Evolutionary conservation across 2,329 filamentous ascomycete species (phyloP).

Genomic region (Stemphylium beticola): DNA sequence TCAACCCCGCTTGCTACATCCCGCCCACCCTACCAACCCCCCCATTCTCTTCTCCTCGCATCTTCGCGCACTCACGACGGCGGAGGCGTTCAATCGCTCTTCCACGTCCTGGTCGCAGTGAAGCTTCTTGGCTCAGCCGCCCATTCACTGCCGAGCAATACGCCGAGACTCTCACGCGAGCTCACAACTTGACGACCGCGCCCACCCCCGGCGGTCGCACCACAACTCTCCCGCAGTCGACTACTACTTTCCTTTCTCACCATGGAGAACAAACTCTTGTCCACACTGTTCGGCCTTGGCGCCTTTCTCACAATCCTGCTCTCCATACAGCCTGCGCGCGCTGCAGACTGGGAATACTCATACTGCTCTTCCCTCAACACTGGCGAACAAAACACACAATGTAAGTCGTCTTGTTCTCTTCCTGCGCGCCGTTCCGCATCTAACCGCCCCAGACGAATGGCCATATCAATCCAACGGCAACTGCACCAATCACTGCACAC

Average conservation of each 20-base stretch:
- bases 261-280: constrained; percentile 23
- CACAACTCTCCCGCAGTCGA: constrained; percentile 5
- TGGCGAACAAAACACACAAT: constrained; percentile 36
- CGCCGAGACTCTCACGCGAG: not conserved
- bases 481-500: constrained; percentile 66
- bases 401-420: constrained; percentile 37
- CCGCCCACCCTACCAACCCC: not conserved
- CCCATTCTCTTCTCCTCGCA: not conserved
- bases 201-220: constrained; percentile 1
- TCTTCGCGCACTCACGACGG: constrained; percentile 14
- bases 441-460: constrained; percentile 32
- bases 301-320: constrained; percentile 25
- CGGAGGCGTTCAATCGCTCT: constrained; percentile 36
- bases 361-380: constrained; percentile 57
- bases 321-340: constrained; percentile 11
- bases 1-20: constrained; percentile 7
- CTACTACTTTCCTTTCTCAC: constrained; percentile 1
- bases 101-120: constrained; percentile 16
- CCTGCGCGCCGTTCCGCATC: not conserved
- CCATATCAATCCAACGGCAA: constrained; percentile 70
- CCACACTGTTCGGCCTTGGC: constrained; percentile 23
- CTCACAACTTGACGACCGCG: not conserved
- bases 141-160: constrained; percentile 9
- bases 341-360: constrained; percentile 11
- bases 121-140: constrained; percentile 9